Evolutionary conservation across 2,329 filamentous ascomycete species (phyloP).

Genomic region (Chalaropsis ovoidea): DNA sequence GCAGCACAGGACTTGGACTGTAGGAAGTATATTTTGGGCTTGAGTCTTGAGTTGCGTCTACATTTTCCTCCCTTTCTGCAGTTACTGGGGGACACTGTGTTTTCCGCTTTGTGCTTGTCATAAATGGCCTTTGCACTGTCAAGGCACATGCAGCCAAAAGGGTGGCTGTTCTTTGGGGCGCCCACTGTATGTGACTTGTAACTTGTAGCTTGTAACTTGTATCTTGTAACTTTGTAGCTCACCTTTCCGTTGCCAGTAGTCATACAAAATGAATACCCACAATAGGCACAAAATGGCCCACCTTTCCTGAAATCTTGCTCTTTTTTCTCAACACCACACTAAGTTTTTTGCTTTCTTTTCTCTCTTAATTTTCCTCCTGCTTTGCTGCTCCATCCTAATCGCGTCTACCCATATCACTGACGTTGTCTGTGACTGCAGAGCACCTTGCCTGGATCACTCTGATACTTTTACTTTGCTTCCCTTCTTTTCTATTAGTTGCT

Average conservation of each 20-base stretch:
- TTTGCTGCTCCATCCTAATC: constrained; percentile 12
- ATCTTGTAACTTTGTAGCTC: constrained; percentile 2
- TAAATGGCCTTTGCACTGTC: background rate
- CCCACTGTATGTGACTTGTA: background rate
- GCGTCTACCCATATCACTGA: constrained; percentile 25
- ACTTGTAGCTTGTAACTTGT: constrained; percentile 2
- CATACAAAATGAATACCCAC: constrained; percentile 5
- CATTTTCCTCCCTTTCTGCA: background rate
- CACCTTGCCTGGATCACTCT: constrained; percentile 14
- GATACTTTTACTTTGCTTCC: background rate
- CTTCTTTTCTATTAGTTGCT: constrained; percentile 24
- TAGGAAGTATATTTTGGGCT: background rate
- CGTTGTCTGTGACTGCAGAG: constrained; percentile 28
- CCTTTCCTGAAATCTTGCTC: constrained; percentile 8
- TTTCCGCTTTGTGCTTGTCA: background rate
- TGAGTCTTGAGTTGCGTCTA: background rate
- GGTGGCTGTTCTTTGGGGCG: background rate
- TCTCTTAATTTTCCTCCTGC: constrained; percentile 8
- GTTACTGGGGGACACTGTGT: background rate
- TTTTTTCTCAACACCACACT: constrained; percentile 8
- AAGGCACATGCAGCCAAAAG: background rate
- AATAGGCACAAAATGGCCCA: constrained; percentile 9
- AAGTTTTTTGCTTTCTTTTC: constrained; percentile 16
- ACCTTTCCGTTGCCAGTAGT: background rate
- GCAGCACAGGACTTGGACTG: no score